Evolutionary conservation across 495 filamentous ascomycete genomes (phyloP), one percentile per base, ranked within the genome.

Genomic region (Rhypophila decipiens): DNA sequence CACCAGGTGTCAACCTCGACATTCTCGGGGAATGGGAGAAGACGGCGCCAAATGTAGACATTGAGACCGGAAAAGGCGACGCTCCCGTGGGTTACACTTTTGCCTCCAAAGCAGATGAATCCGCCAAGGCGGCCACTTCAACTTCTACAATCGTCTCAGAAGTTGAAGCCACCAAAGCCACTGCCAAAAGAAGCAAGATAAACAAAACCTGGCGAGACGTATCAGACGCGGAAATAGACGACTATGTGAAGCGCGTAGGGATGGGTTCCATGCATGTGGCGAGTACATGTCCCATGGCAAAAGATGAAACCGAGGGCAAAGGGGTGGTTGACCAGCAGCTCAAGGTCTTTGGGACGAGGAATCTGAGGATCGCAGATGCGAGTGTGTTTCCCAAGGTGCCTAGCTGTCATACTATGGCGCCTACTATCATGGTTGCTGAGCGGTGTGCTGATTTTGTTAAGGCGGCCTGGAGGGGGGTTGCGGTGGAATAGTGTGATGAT

Each of bases 391-490:
- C 77, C 17, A 55, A 65, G 15, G 65, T 71, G 17, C 57, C 70
- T 0, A 61, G 64, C 41, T 66, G 59, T 10, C 71, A 80, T 61
- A 67, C 70, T 22, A 59, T 70, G 47, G 63, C 59, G 13, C 64
- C 68, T 19, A 70, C 74, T 8, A 72, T 75, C 44, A 74, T 71
- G 46, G 59, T 79, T 43, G 76, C 71, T 4, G 76, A 80, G 56
- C 69, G 69, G 41, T 76, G 64, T 11, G 72, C 73, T 4, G 72
- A 74, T 56, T 45, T 80, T 34, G 67, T 80, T 10, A 72, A 71
- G 47, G 57, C 22, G 19, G 44, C 46, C 18, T 60, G 54, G 57
- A 8, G 22, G 19, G 39, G 49, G 35, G n/a, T n/a, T n/a, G n/a
- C n/a, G n/a, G n/a, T n/a, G n/a, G n/a, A n/a, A n/a, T n/a, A n/a